A percentile compares a stretch with the other conserved stretches of the same genome.
phyloP scores from a whole-genome alignment of 768 basidiomycete species.

The Boletus rubroflammeus region DNA sequence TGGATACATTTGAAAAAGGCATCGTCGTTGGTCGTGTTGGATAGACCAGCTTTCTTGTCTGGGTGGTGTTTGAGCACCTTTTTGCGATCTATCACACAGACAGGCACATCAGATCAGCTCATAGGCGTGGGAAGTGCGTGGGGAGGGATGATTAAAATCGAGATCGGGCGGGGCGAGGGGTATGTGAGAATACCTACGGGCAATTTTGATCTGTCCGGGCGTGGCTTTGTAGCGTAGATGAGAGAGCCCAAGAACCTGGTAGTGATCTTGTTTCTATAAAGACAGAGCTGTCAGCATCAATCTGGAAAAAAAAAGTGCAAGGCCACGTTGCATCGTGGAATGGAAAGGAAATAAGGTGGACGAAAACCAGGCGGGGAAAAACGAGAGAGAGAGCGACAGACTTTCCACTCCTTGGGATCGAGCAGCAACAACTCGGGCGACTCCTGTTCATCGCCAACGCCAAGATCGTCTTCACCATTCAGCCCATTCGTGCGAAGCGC shows the following conservation, averaged over 20 bases:
- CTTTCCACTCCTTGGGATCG: constrained; percentile 99
- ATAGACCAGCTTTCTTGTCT: constrained; percentile 84
- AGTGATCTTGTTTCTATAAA: constrained; percentile 93
- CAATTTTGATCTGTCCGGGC: constrained; percentile 91
- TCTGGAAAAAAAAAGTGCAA: background rate
- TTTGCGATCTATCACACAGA: constrained; percentile 72
- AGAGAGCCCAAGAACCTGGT: constrained; percentile 93
- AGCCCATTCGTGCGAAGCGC: constrained; percentile 46
- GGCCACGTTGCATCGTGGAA: background rate
- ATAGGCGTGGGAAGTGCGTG: background rate
- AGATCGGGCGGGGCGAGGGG: constrained; percentile 14
- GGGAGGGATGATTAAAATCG: background rate
- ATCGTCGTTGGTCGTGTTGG: constrained; percentile 90
- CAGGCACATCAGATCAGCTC: background rate
- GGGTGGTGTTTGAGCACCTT: constrained; percentile 99
- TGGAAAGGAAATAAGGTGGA: background rate
- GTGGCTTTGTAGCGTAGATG: constrained; percentile 84
- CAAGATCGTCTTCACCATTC: constrained; percentile 75
- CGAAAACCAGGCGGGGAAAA: background rate
- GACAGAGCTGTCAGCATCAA: constrained; percentile 6
- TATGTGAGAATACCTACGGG: constrained; percentile 60
- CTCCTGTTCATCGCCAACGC: constrained; percentile 91
- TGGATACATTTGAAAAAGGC: constrained; percentile 99
- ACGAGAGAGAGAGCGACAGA: constrained; percentile 27
- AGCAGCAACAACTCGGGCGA: constrained; percentile 57